Conservation (phyloP, 2,329 filamentous ascomycete genomes). For the Stylonectria norvegica region DNA sequence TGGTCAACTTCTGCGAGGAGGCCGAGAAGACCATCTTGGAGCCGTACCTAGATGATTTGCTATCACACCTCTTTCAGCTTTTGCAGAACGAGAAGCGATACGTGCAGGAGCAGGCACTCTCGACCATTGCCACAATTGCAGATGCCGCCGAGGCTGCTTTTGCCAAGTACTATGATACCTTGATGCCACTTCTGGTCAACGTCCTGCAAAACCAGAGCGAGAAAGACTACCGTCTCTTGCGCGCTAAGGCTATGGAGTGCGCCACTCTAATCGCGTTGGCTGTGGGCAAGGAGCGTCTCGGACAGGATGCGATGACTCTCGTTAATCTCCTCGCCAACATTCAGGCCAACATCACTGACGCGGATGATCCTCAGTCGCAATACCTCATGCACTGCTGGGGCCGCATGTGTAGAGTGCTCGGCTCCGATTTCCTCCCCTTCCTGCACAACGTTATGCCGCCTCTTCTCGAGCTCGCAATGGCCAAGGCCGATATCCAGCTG, state of each 20-base stretch:
- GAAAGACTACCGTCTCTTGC: slow-evolving; percentile 85
- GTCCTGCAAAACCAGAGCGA: slow-evolving; percentile 87
- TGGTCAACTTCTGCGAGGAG: slow-evolving; percentile 99
- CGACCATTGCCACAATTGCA: slow-evolving; percentile 97
- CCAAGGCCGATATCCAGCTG: slow-evolving; percentile 95
- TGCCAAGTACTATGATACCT: slow-evolving; percentile 87
- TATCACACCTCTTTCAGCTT: slow-evolving; percentile 81
- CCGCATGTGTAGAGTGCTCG: slow-evolving; percentile 94
- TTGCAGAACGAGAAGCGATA: slow-evolving; percentile 91
- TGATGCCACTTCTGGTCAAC: slow-evolving; percentile 92
- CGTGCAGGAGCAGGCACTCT: slow-evolving; percentile 95
- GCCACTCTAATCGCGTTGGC: slow-evolving; percentile 93
- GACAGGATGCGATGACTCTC: slow-evolving; percentile 78
- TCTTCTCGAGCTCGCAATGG: slow-evolving; percentile 82
- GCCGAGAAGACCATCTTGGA: slow-evolving; percentile 89
- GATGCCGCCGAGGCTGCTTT: slow-evolving; percentile 96
- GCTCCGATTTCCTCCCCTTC: slow-evolving; percentile 87
- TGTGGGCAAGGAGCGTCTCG: slow-evolving; percentile 90
- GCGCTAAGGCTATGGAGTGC: slow-evolving; percentile 99
- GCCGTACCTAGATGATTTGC: slow-evolving; percentile 85
- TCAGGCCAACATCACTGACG: slow-evolving; percentile 79
- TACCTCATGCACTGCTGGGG: slow-evolving; percentile 99
- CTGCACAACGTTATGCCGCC: slow-evolving; percentile 92
- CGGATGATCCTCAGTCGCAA: slow-evolving; percentile 92
- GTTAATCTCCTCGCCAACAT: slow-evolving; percentile 86